phyloP scores from a whole-genome alignment of 108 stramenopile genomes.

The Aurantiochytrium sp. region DNA sequence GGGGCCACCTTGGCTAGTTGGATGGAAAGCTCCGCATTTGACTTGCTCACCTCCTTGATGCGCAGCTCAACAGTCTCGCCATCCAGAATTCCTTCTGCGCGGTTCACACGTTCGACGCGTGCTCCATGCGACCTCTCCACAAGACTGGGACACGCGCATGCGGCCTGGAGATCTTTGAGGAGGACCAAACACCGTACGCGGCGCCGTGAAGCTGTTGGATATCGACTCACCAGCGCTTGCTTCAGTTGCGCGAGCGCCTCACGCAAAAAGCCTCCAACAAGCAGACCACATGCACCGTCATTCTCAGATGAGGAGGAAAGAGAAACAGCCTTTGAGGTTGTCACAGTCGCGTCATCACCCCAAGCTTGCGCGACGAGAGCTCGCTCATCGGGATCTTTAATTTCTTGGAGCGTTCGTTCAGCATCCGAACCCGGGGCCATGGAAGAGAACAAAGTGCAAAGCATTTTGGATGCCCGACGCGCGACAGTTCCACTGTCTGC shows the following conservation, averaged over 20 bases:
- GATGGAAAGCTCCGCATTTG: background rate
- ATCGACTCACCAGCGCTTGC: background rate
- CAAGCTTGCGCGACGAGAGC: background rate
- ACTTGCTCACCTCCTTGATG: background rate
- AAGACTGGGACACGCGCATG: background rate
- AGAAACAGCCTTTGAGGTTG: no score
- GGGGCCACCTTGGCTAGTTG: background rate
- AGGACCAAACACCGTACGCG: background rate
- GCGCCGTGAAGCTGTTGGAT: background rate
- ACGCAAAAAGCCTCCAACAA: slow-evolving; percentile 1
- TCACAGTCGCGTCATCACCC: background rate
- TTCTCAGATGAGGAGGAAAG: no score
- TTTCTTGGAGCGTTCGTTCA: background rate
- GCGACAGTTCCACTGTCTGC: background rate
- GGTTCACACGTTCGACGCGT: background rate
- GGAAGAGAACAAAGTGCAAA: background rate
- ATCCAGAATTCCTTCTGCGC: background rate
- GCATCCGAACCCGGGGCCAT: background rate
- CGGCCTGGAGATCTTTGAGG: slow-evolving; percentile 2
- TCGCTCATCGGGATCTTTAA: background rate
- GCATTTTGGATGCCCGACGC: background rate
- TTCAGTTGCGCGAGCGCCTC: background rate
- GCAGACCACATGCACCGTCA: background rate
- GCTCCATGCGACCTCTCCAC: background rate
- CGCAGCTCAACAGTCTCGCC: background rate